Conservation (phyloP, 2,329 filamentous ascomycete genomes). For the Paecilomyces dactylethromorphus region DNA sequence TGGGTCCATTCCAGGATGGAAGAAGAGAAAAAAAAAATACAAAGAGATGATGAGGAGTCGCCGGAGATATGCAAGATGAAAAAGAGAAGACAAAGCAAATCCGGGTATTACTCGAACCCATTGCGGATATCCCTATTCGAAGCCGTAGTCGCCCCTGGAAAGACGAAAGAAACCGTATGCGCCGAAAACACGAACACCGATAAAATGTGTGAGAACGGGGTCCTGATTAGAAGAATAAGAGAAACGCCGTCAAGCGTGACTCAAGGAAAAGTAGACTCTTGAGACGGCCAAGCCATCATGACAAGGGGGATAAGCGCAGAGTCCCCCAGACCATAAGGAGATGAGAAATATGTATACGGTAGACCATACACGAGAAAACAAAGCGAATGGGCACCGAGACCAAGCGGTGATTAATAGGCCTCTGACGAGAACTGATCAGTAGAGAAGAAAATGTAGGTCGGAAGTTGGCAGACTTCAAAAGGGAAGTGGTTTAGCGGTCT, state of each 20-base stretch:
- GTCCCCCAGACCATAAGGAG: not conserved
- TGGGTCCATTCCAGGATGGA: not conserved
- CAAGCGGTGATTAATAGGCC: not conserved
- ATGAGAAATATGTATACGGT: not conserved
- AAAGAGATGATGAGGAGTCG: not conserved
- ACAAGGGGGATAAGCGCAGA: not conserved
- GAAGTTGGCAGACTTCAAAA: not conserved
- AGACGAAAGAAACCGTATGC: not conserved
- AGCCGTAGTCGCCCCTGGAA: not conserved
- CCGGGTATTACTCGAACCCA: not conserved
- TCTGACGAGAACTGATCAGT: not conserved
- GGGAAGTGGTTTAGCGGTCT: not conserved
- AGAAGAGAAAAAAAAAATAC: not conserved
- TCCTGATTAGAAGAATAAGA: not conserved
- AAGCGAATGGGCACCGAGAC: not conserved
- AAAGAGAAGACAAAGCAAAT: not conserved
- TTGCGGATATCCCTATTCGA: not conserved
- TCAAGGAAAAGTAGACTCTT: not conserved
- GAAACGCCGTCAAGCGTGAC: not conserved
- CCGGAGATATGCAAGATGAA: constrained; percentile 1
- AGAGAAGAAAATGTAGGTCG: not conserved
- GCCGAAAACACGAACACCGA: not conserved
- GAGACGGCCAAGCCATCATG: not conserved
- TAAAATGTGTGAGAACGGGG: not conserved
- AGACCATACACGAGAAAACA: not conserved